These are phyloP conservation scores for Agarophyton chilense DNA, from an alignment of 23 red algal genomes.

Conservation along the genomic window DNA sequence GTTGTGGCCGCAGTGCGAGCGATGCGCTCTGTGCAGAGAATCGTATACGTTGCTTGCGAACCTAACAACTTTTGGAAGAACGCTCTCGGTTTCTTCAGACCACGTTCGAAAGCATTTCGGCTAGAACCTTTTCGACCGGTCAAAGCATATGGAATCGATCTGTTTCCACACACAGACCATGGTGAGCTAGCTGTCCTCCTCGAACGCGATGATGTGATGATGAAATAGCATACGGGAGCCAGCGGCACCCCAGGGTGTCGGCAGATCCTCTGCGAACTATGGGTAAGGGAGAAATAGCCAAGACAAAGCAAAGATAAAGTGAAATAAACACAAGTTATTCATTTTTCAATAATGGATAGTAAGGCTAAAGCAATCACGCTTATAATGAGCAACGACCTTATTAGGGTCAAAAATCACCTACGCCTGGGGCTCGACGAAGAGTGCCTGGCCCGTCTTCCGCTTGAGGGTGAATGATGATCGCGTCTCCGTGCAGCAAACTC, in stretches of 20 bases:
- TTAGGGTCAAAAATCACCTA: neutral
- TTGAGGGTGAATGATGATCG: neutral
- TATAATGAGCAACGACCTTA: neutral
- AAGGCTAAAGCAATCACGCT: neutral
- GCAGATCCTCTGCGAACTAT: too few species aligned
- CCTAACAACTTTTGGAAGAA: slow-evolving; percentile 73
- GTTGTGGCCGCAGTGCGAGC: slow-evolving; percentile 76
- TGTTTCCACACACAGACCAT: slow-evolving; percentile 89
- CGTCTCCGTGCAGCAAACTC: neutral
- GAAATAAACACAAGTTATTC: too few species aligned
- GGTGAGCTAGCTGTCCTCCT: slow-evolving; percentile 75
- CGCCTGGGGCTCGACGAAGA: neutral
- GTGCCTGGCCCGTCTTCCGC: neutral
- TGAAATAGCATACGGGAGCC: neutral
- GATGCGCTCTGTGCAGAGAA: slow-evolving; percentile 48
- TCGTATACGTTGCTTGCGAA: slow-evolving; percentile 89
- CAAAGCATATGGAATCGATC: slow-evolving; percentile 69
- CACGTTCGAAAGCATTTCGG: slow-evolving; percentile 81
- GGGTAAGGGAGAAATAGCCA: too few species aligned
- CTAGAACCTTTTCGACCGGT: slow-evolving; percentile 81
- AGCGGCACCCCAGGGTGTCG: too few species aligned
- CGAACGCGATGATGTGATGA: slow-evolving; percentile 31
- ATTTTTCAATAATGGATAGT: neutral
- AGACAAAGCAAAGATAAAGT: too few species aligned
- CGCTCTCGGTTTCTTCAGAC: slow-evolving; percentile 62